Evolutionary conservation across 805 yeast genomes (phyloP).

Genomic region (Nakazawaea wyomingensis): DNA sequence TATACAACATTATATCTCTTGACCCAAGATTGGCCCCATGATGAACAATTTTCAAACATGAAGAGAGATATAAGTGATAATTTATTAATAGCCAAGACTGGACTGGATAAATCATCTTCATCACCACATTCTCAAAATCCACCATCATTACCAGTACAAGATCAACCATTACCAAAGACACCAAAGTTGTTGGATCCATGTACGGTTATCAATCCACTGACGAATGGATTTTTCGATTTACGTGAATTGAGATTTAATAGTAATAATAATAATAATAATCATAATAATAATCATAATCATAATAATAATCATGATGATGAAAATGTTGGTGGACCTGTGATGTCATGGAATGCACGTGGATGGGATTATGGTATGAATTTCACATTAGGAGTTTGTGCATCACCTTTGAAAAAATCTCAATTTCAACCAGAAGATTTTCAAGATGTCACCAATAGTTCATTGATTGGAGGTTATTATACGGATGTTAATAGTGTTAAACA

Average conservation of each 20-base stretch:
- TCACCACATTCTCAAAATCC: slow-evolving; percentile 19
- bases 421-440: slow-evolving; percentile 22
- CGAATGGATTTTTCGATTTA: slow-evolving; percentile 43
- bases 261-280: too few relatives aligned
- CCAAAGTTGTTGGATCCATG: slow-evolving; percentile 36
- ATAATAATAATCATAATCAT: too few relatives aligned
- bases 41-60: background rate
- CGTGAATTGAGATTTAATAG: slow-evolving; percentile 35
- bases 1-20: too few relatives aligned
- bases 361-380: slow-evolving; percentile 67
- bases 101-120: slow-evolving; percentile 23
- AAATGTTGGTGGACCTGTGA: slow-evolving; percentile 23
- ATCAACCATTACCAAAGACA: too few relatives aligned
- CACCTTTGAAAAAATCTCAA: slow-evolving; percentile 33
- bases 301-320: too few relatives aligned
- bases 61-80: slow-evolving; percentile 12
- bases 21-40: too few relatives aligned
- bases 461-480: slow-evolving; percentile 55
- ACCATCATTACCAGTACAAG: slow-evolving; percentile 22
- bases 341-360: slow-evolving; percentile 67
- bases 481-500: slow-evolving; percentile 36
- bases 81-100: slow-evolving; percentile 2
- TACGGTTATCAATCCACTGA: slow-evolving; percentile 36
- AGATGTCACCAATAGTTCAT: slow-evolving; percentile 32
- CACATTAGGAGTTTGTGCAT: slow-evolving; percentile 66